A percentile compares a stretch with the other conserved stretches of the same genome.
These are phyloP conservation scores for Colletotrichum tofieldiae DNA, from an alignment of 2,329 filamentous ascomycete genomes.

Conservation along the genomic window DNA sequence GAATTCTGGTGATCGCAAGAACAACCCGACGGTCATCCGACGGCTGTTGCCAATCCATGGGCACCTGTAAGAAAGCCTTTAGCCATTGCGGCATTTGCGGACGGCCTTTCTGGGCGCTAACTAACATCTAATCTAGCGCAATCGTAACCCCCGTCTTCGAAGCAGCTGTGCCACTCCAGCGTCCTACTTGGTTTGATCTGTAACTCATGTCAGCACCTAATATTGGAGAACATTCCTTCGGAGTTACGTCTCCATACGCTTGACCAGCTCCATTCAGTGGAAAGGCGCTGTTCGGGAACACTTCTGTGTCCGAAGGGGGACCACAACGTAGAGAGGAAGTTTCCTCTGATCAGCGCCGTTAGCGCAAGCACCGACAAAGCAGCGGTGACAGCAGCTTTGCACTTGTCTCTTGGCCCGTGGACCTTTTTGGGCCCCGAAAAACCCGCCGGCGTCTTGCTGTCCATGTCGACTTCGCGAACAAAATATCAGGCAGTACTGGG, in stretches of 20 bases:
- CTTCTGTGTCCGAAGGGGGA: background rate
- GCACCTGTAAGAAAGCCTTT: constrained; percentile 52
- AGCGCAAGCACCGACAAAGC: constrained; percentile 25
- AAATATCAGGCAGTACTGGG: background rate
- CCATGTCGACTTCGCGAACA: constrained; percentile 10
- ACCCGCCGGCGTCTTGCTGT: constrained; percentile 5
- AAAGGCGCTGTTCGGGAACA: background rate
- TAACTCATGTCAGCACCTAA: constrained; percentile 44
- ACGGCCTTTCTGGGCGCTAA: constrained; percentile 39
- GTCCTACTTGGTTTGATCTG: constrained; percentile 54
- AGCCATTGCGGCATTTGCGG: constrained; percentile 7
- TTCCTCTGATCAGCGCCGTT: constrained; percentile 30
- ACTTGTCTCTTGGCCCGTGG: background rate
- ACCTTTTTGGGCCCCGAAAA: background rate
- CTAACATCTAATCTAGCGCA: constrained; percentile 54
- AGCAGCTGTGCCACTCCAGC: constrained; percentile 53
- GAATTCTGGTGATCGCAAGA: constrained; percentile 52
- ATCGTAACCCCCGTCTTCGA: constrained; percentile 48
- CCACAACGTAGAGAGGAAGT: constrained; percentile 3
- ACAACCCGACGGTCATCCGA: constrained; percentile 49
- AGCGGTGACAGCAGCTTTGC: constrained; percentile 12
- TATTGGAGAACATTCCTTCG: no score
- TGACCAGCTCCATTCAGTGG: constrained; percentile 33
- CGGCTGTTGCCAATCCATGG: constrained; percentile 54
- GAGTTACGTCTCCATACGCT: background rate